Base-by-base conservation (phyloP, 306 rosid species). In the Corylus avellana region DNA sequence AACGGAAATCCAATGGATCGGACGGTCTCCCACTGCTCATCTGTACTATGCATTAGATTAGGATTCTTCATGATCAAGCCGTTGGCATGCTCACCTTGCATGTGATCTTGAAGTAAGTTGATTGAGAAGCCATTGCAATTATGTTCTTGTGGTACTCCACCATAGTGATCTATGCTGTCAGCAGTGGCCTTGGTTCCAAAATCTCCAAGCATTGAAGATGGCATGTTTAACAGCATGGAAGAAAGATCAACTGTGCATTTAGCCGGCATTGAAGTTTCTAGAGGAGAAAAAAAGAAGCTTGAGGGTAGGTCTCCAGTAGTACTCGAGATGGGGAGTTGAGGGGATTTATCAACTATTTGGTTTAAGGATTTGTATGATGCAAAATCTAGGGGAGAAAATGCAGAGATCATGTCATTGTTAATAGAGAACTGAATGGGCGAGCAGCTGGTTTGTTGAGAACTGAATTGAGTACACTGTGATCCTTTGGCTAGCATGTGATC, bases 151-250 rank as follows among this genome's bases (percentile, higher is more conserved):
- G 83, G 74, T 58, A 51, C 85, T 50, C 80, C 76, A 58, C 62
- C 50, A 63, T 32, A 53, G 56, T 85, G 83, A 56, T 74, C 85
- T 64, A 83, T 48, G 56, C 49, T 66, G 68, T 84, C 87, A 37
- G 76, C 7, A 5, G 46, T 57, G 37, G 74, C 77, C 62, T 67
- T 66, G 37, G 17, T 42, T 14, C 72, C 48, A 35, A 61, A 82
- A 35, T 91, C 92, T 81, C 89, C 87, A n/a, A 86, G 79, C 73
- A 89, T 67, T 2, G 97, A 89, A 64, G 97, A 91, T 50, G 97
- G 86, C 98, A 90, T 92, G 78, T 82, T 92, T 56, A 91, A 59
- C 76, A 89, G 68, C 90, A 90, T 82, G 47, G 98, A 89, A 72
- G 97, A 84, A 58, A 89, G 80, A 75, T 91, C 97, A 68, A 80